Base-by-base conservation (phyloP, 2,329 filamentous ascomycete species). In the Trichoderma hamatum region DNA sequence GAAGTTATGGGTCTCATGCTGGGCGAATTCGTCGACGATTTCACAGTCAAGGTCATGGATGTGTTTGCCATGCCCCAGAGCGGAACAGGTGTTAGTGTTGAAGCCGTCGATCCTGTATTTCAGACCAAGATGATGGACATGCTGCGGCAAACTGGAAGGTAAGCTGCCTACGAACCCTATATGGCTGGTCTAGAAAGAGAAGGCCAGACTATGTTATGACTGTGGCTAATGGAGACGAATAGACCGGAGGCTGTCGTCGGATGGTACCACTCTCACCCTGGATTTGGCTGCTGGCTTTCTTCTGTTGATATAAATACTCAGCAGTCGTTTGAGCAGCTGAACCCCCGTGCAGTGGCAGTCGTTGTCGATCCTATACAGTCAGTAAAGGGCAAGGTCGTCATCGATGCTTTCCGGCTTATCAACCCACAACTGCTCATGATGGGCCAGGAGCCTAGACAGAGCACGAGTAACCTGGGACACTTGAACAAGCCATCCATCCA, bases 111-210 rank as follows among this genome's bases (percentile, higher is more conserved):
- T 79, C 94, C 94, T 11, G 96, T 99, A 39, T 99, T 99, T 82
- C 96, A 99, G 84, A 97, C 94, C 77, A 99, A 97, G 87, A 99
- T 99, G 96, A 99, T 99, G 96, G 96, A 99, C 80, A 98, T 99
- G 96, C 85, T 99, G 79, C 88, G 92, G 77, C 96, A 99, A 85
- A 99, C 96, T 69, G 96, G 96, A 83, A 88, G 96, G 93, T 96
- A 84, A 76, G 88, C 72, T 24, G 30, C 4, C 4, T n/a, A 7
- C 30, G 14, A 24, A 10, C 10, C 16, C 21, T 39, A 43, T 19
- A 28, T 28, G 28, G 32, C 49, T 10, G 11, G 14, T 26, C 5
- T 14, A 10, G 58, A 32, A 19, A 7, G 36, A 60, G 46, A 21
- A n/a, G 16, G 39, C 3, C 19, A 43, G 9, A n/a, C n/a, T n/a